Evolutionary conservation across 495 filamentous ascomycete species (phyloP), one percentile per base, ranked within the genome.

Genomic region (Hypomontagnella submonticulosa): DNA sequence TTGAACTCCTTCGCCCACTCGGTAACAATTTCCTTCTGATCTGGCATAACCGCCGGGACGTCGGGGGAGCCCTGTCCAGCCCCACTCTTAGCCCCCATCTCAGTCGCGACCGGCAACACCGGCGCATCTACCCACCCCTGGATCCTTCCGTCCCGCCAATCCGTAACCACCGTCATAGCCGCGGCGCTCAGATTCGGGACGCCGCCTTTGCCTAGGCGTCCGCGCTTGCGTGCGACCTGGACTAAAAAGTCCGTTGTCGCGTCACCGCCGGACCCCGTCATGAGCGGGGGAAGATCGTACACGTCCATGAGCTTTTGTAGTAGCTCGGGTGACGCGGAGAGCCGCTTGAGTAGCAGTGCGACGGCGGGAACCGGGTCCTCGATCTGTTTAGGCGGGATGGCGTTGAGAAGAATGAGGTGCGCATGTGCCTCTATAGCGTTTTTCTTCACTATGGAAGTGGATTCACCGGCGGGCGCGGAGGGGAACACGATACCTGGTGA

Each of bases 401-500:
- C 94, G 75, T 96, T 96, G 30, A 98, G 83, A 13, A 98, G 89
- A 53, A 96, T 84, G 10, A 97, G 84, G 48, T 92, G 87, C 8
- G 94, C 93, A 71, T 94, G 89, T 49, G 92, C 86, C 59, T 91
- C 90, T 66, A 87, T 86, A 64, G 87, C 86, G 68, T 81, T 84
- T 49, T 82, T 80, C 66, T 85, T 87, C 34, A 27, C 6, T 3
- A 27, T 6, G 23, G 66, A 70, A 4, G 71, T 53, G 33, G 71
- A 42, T 20, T 63, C 65, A 62, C 66, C 34, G 5, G 71, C 49
- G 9, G 53, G 51, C 9, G 79, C 63, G 71, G 86, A 76, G 5
- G 94, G 93, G 83, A 97, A 97, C 47, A 98, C 92, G 63, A 98
- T 97, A 61, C 94, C 94, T 37, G 94, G 94, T 0, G 94, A 97